These are phyloP conservation scores for Tetrapyrgos nigripes DNA, from an alignment of 1,284 basidiomycete species.

Conservation along the genomic window DNA sequence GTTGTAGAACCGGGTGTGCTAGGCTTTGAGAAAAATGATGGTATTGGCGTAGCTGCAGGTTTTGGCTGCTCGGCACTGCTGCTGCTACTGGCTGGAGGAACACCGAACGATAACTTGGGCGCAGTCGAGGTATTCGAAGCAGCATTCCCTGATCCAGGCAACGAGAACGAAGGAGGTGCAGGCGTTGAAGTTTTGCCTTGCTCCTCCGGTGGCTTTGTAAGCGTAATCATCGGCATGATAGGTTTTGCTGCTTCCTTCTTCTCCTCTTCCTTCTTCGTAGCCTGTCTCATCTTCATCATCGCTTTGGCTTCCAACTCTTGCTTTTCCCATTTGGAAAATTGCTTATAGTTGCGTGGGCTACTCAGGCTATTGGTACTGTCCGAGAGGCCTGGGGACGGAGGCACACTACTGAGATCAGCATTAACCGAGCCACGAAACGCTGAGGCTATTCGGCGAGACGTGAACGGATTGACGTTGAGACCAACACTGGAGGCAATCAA, in stretches of 20 bases:
- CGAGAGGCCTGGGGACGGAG: slow-evolving; percentile 40
- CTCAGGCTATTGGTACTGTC: slow-evolving; percentile 56
- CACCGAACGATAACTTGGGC: slow-evolving; percentile 14
- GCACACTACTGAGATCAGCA: slow-evolving; percentile 32
- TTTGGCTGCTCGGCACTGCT: slow-evolving; percentile 10
- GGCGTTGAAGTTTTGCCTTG: slow-evolving; percentile 5
- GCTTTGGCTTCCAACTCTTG: slow-evolving; percentile 80
- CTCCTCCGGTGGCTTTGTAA: slow-evolving; percentile 9
- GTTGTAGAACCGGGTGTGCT: slow-evolving; percentile 19
- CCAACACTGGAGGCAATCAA: slow-evolving; percentile 14
- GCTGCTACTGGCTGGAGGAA: slow-evolving; percentile 22
- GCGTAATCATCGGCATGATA: slow-evolving; percentile 11
- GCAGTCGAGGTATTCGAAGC: background rate
- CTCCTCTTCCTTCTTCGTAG: slow-evolving; percentile 52
- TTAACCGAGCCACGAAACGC: slow-evolving; percentile 44
- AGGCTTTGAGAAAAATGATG: slow-evolving; percentile 21
- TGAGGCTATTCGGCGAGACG: slow-evolving; percentile 28
- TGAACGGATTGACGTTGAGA: slow-evolving; percentile 39
- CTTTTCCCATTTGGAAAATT: slow-evolving; percentile 82
- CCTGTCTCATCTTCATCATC: slow-evolving; percentile 69
- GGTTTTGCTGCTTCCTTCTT: slow-evolving; percentile 45
- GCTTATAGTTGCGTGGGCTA: slow-evolving; percentile 48
- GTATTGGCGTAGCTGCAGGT: slow-evolving; percentile 21
- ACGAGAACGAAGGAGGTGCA: slow-evolving; percentile 5
- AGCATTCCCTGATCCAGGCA: background rate